Evolutionary conservation across 2,329 filamentous ascomycete genomes (phyloP).

Genomic region (Aspergillus spinulosporus): DNA sequence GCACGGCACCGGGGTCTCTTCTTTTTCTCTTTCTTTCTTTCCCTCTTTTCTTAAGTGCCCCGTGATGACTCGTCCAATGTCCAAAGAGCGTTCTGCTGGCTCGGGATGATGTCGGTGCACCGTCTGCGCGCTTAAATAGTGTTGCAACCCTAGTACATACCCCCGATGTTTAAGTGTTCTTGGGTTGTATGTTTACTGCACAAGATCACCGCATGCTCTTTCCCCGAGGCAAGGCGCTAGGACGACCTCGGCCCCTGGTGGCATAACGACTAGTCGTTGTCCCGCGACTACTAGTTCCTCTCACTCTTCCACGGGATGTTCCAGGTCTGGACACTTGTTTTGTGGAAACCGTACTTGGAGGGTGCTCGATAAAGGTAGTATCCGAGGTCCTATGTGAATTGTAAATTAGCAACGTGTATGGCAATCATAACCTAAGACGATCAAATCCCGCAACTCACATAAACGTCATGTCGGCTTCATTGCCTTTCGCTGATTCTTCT

Average conservation of each 20-base stretch:
- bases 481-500: conserved; percentile 35
- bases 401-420: conserved; percentile 8
- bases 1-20: too few relatives aligned
- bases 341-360: conserved; percentile 53
- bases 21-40: too few relatives aligned
- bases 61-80: not conserved
- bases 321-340: conserved; percentile 44
- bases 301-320: conserved; percentile 25
- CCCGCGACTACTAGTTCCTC: conserved; percentile 26
- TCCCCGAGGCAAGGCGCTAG: conserved; percentile 43
- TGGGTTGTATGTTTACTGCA: not conserved
- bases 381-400: conserved; percentile 71
- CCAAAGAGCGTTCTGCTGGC: not conserved
- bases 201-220: conserved; percentile 39
- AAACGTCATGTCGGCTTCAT: conserved; percentile 76
- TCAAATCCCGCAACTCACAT: conserved; percentile 57
- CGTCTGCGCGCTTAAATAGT: not conserved
- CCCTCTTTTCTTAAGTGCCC: too few relatives aligned
- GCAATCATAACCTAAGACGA: not conserved
- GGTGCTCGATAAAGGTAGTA: conserved; percentile 87
- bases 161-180: not conserved
- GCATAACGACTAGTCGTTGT: conserved; percentile 36
- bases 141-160: not conserved
- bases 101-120: not conserved
- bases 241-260: conserved; percentile 40